Conservation (phyloP, 2,329 filamentous ascomycete species). For the Zymoseptoria tritici region DNA sequence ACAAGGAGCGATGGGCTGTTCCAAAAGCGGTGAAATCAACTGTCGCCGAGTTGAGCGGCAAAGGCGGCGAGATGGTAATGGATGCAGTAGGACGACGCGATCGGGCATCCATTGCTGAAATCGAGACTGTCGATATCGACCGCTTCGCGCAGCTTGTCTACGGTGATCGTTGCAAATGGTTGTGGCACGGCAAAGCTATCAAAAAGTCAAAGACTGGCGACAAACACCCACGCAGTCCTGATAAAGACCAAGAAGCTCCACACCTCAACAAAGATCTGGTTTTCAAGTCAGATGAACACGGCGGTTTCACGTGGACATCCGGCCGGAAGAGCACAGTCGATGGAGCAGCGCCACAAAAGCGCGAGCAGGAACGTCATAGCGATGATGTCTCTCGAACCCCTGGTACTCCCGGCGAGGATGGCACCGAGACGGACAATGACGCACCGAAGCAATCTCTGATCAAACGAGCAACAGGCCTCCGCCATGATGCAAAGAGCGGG, state of each 20-base stretch:
- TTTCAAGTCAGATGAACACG: slow-evolving; percentile 52
- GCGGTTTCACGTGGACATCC: slow-evolving; percentile 39
- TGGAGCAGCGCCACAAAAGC: slow-evolving; percentile 29
- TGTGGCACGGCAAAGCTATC: slow-evolving; percentile 85
- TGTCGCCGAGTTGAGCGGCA: slow-evolving; percentile 85
- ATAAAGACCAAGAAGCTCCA: slow-evolving; percentile 11
- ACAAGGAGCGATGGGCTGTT: slow-evolving; percentile 85
- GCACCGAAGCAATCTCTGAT: slow-evolving; percentile 49
- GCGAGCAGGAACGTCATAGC: slow-evolving; percentile 16
- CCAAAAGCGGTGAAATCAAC: slow-evolving; percentile 92
- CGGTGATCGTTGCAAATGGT: slow-evolving; percentile 82
- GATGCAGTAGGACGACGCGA: slow-evolving; percentile 81
- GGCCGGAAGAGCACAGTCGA: slow-evolving; percentile 45
- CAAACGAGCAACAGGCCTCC: slow-evolving; percentile 71
- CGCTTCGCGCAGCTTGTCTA: slow-evolving; percentile 69
- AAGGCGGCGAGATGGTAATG: slow-evolving; percentile 88
- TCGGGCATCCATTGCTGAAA: slow-evolving; percentile 81
- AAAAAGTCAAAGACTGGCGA: slow-evolving; percentile 41
- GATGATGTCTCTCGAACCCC: slow-evolving; percentile 14
- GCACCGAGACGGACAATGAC: slow-evolving; percentile 26
- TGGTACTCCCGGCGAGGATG: slow-evolving; percentile 23
- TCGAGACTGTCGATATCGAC: slow-evolving; percentile 87
- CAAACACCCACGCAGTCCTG: slow-evolving; percentile 3
- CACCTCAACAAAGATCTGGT: slow-evolving; percentile 33
- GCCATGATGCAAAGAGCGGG: slow-evolving; percentile 73